Evolutionary conservation across 1,284 basidiomycete genomes (phyloP), one percentile per base, ranked within the genome.

Genomic region (Fomitopsis schrenkii): DNA sequence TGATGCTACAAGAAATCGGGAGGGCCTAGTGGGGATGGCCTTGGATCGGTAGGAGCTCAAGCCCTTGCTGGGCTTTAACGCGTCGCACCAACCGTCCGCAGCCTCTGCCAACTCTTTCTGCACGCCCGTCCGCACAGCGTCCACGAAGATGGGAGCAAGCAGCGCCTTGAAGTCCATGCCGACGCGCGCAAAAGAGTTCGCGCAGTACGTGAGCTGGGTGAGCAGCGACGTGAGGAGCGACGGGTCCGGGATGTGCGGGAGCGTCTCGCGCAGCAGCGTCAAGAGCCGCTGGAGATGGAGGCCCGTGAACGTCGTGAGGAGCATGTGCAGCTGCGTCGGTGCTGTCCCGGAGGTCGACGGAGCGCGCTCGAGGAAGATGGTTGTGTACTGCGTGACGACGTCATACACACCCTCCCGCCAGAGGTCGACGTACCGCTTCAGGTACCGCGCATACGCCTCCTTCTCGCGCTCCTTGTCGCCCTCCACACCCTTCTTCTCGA

Each of bases 321-420:
- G 73, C 19, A 80, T 76, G 57, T 79, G 80, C 9, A 85, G 68
- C 40, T 66, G 67, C 12, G 68, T 42, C 1, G 63, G 70, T 59
- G 45, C 71, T 38, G 35, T 63, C 56, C 42, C 57, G 54, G 63
- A 67, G 22, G 63, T 65, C 63, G 63, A 66, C 60, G 60, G 62
- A 15, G 62, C 64, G 44, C 83, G 83, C 63, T 93, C 90, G 56
- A 95, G 84, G 75, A 98, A 98, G 63, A 98, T 94, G 44, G 94
- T 88, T 2, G 88, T 84, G 69, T 89, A 97, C 73, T 97, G 95
- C 17, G 89, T 90, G 65, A 97, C 83, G 67, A 96, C 88, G 72
- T 98, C 95, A 74, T 95, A 91, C 28, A 95, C 89, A 58, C 93
- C 88, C 75, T 98, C 95, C 55, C 95, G 82, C 90, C 95, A 98